Evolutionary conservation across 208 protist genomes (phyloP).

Genomic region (Acanthamoeba healyi): DNA sequence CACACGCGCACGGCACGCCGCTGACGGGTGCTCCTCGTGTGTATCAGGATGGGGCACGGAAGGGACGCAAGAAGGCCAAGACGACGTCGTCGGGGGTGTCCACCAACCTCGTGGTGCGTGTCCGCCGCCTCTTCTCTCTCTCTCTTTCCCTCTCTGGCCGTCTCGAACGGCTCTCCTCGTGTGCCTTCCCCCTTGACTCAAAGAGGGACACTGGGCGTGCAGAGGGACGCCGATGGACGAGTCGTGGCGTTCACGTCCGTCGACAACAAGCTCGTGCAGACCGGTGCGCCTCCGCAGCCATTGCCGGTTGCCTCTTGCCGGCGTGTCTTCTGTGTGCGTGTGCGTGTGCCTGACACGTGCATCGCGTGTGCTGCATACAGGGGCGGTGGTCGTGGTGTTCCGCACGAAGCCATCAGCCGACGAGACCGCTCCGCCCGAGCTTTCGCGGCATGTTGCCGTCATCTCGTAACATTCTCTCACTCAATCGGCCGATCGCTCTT

Average conservation of each 20-base stretch:
- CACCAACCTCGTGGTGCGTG: constrained; percentile 5
- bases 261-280: constrained; percentile 20
- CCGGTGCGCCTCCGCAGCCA: not conserved
- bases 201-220: not conserved
- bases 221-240: constrained; percentile 1
- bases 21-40: too few species aligned
- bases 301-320: not conserved
- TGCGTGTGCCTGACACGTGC: not conserved
- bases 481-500: not conserved
- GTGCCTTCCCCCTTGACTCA: too few species aligned
- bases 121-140: not conserved
- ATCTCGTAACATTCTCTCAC: not conserved
- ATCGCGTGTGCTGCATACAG: not conserved
- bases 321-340: not conserved
- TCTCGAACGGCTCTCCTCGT: not conserved
- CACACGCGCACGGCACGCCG: too few species aligned
- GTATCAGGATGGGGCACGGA: not conserved
- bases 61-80: constrained; percentile 32
- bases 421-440: not conserved
- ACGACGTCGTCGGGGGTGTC: not conserved
- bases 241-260: constrained; percentile 38
- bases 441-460: constrained; percentile 11
- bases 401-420: not conserved
- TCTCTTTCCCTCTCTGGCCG: not conserved
- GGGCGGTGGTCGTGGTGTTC: constrained; percentile 17